Percentiles rank a stretch among this genome's conserved stretches.
phyloP scores from a whole-genome alignment of 768 basidiomycete species.

The Psilocybe tampanensis region DNA sequence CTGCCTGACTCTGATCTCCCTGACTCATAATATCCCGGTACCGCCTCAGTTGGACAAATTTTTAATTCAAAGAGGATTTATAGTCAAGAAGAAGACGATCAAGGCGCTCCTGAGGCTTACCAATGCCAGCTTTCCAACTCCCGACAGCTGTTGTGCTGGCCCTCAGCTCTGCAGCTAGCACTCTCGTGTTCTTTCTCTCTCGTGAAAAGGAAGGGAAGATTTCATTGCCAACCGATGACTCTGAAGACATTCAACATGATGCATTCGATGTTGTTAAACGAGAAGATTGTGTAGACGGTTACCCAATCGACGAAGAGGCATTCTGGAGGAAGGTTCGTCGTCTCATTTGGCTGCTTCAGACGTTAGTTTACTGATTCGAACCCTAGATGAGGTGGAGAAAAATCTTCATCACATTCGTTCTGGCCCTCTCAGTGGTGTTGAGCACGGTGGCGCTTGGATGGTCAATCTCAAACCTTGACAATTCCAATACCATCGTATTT shows the following conservation, averaged over 20 bases:
- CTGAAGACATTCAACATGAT: slow-evolving; percentile 31
- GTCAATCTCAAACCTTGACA: slow-evolving; percentile 38
- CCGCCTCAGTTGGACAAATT: neutral
- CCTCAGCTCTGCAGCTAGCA: slow-evolving; percentile 44
- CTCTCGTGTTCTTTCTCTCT: slow-evolving; percentile 42
- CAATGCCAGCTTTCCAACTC: slow-evolving; percentile 65
- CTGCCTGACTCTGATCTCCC: neutral
- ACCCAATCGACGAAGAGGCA: slow-evolving; percentile 31
- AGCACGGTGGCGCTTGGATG: slow-evolving; percentile 61
- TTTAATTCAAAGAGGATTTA: neutral
- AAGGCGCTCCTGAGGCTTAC: neutral
- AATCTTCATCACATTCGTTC: slow-evolving; percentile 45
- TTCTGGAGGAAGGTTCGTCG: slow-evolving; percentile 43
- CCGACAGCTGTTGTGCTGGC: slow-evolving; percentile 52
- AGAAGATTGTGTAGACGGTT: slow-evolving; percentile 52
- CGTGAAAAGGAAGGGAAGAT: slow-evolving; percentile 49
- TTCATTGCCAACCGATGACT: slow-evolving; percentile 24
- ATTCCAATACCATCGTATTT: slow-evolving; percentile 35
- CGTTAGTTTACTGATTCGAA: neutral
- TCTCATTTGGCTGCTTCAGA: slow-evolving; percentile 21
- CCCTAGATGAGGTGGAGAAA: slow-evolving; percentile 64
- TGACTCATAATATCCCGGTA: neutral
- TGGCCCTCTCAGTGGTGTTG: slow-evolving; percentile 49
- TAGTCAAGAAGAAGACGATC: neutral
- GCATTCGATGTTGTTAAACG: slow-evolving; percentile 58